Base-by-base conservation (phyloP, 306 rosid genomes). In the Acacia crassicarpa region DNA sequence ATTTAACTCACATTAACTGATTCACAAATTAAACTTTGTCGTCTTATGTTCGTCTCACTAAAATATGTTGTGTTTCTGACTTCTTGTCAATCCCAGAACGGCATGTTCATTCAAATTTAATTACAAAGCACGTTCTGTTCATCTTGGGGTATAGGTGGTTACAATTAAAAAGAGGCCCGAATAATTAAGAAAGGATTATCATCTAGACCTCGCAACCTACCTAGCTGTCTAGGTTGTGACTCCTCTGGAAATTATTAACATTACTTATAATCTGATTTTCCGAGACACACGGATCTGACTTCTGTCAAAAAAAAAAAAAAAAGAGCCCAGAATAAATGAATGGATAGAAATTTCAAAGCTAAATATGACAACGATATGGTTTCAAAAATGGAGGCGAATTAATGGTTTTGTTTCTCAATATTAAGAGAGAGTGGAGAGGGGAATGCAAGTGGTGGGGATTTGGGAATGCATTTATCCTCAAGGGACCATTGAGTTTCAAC, bases 401-500 rank as follows among this genome's bases (percentile, higher is more conserved):
- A 10, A 51, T 78, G 41, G 20, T 43, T 3, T 67, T 13, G 61
- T 68, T 20, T 75, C 69, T 33, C 35, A 20, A 22, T 12, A n/a
- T 14, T 30, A 4, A 35, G 44, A 48, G 74, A 76, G 44, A 3
- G 33, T 56, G 61, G 49, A 46, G 8, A 61, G 44, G 27, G 27
- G 53, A 20, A 13, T 48, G 63, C 41, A 19, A 45, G 5, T 74
- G 66, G 62, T 19, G 76, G 77, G 59, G 46, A 56, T 35, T 58
- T 54, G 43, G 45, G 33, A 12, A 73, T 35, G 75, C 25, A 74
- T 58, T 5, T 5, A 38, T 67, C 41, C 45, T n/a, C 65, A 33
- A 27, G 80, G 85, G 86, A 83, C 86, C 85, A 46, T 46, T 44
- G 8, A 62, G 71, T 83, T 70, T 68, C 23, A 75, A 68, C 59